These are phyloP conservation scores for Solanum chiquidenum DNA, from an alignment of 257 asterid species.

Conservation along the genomic window DNA sequence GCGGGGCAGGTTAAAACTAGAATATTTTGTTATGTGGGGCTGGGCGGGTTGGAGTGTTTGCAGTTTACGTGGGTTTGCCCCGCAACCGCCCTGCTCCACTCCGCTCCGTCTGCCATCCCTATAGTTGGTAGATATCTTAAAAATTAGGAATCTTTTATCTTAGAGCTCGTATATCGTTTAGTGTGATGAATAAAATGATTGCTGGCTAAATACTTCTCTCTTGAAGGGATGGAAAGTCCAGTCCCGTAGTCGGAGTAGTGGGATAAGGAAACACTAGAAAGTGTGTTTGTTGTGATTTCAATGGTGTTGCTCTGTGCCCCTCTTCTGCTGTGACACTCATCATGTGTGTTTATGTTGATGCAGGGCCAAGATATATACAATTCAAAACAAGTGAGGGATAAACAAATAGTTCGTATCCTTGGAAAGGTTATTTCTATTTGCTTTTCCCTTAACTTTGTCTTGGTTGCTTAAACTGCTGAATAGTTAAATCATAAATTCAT, in stretches of 20 bases:
- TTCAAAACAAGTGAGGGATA: slow-evolving; percentile 86
- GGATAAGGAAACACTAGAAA: background rate
- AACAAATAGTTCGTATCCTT: slow-evolving; percentile 83
- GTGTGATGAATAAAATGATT: background rate
- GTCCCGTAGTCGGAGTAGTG: background rate
- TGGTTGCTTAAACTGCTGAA: background rate
- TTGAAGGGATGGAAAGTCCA: background rate
- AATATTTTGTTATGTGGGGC: too few species aligned
- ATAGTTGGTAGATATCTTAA: background rate
- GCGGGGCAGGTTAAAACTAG: too few species aligned
- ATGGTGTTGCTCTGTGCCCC: background rate
- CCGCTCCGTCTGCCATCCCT: too few species aligned
- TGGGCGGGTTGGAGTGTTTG: too few species aligned
- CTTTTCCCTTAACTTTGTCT: background rate
- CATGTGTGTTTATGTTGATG: background rate
- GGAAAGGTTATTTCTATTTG: slow-evolving; percentile 51
- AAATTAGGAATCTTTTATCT: background rate
- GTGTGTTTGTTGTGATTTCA: background rate
- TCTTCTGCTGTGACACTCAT: rapidly evolving
- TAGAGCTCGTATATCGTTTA: background rate
- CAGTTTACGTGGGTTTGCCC: too few species aligned
- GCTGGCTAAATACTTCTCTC: background rate
- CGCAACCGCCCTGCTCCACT: too few species aligned
- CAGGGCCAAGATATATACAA: slow-evolving; percentile 84
- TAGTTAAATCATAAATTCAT: background rate